Base-by-base conservation (phyloP, 257 asterid species). In the Pogostemon cablin region DNA sequence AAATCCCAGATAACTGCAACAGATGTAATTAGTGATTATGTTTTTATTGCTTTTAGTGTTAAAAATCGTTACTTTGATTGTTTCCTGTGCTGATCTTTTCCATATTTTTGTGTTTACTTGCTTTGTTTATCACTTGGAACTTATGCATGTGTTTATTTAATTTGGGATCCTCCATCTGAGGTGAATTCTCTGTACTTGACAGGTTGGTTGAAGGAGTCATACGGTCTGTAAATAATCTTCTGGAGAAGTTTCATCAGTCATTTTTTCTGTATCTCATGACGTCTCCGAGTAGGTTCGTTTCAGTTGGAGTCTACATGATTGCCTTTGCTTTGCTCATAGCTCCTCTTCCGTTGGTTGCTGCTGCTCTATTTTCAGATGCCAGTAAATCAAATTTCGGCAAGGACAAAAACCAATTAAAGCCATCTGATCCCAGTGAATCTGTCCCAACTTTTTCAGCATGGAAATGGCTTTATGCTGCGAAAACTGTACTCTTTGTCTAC, bases 181-280 rank as follows among this genome's bases (percentile, higher is more conserved):
- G 58, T 17, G 71, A 60, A 39, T 64, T 74, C 48, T 66, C 43
- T 35, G 9, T 74, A 37, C 73, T 62, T 68, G 57, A 67, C 99
- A 95, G 99, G 87, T 83, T 95, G 86, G 81, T 95, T 44, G 99
- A 95, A 87, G 95, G 92, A 74, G 91, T 89, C 71, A 71, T 91
- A 46, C 83, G 95, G 12, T 89, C 96, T 9, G 92, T 89, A 61
- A 95, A 95, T 82, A 95, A 95, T 82, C 96, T 95, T 63, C 98
- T 95, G 1, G 99, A 95, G 89, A 95, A 91, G 82, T 95, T 95
- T 74, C 99, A 95, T 80, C 99, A 91, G 65, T 95, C 99, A 32
- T 91, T 86, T 82, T 95, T 95, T 68, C 88, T 95, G 6, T 89
- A 95, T 77, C 98, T 95, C 69, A 55, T 95, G 80, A 89, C 93